These are phyloP conservation scores for Boletus sp. DNA, from an alignment of 768 basidiomycete species.

Conservation along the genomic window DNA sequence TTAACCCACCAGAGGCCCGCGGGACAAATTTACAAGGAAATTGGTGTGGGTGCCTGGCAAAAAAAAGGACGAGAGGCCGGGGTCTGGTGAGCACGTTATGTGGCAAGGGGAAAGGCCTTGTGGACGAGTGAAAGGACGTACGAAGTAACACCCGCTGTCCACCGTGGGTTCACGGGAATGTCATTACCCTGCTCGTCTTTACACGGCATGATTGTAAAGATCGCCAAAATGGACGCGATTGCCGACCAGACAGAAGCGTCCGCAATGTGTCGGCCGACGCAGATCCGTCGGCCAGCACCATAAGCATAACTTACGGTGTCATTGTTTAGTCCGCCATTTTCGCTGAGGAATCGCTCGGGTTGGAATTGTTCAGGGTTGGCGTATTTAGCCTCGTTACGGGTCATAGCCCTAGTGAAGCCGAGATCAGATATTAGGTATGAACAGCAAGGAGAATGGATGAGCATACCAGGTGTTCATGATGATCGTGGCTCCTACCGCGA, in stretches of 20 bases:
- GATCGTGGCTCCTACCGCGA: constrained; percentile 24
- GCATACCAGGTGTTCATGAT: constrained; percentile 28
- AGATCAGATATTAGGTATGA: background rate
- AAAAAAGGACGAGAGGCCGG: background rate
- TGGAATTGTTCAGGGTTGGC: constrained; percentile 32
- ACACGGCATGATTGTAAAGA: constrained; percentile 33
- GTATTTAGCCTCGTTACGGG: constrained; percentile 35
- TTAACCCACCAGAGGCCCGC: constrained; percentile 17
- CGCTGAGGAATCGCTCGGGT: constrained; percentile 35
- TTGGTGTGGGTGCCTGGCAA: constrained; percentile 19
- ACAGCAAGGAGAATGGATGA: background rate
- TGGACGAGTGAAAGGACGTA: constrained; percentile 8
- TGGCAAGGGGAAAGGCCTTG: background rate
- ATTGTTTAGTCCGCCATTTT: constrained; percentile 20
- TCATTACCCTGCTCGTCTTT: constrained; percentile 25
- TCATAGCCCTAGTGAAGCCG: constrained; percentile 25
- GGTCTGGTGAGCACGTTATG: background rate
- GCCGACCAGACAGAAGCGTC: constrained; percentile 39
- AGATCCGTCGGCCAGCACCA: constrained; percentile 37
- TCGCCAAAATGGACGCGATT: constrained; percentile 32
- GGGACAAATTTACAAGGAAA: constrained; percentile 28
- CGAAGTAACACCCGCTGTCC: constrained; percentile 27
- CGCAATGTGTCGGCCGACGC: constrained; percentile 42
- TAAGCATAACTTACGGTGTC: constrained; percentile 32
- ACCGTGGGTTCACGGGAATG: constrained; percentile 19